Evolutionary conservation across 1,284 basidiomycete species (phyloP).

Genomic region (Cryptococcus neoformans): DNA sequence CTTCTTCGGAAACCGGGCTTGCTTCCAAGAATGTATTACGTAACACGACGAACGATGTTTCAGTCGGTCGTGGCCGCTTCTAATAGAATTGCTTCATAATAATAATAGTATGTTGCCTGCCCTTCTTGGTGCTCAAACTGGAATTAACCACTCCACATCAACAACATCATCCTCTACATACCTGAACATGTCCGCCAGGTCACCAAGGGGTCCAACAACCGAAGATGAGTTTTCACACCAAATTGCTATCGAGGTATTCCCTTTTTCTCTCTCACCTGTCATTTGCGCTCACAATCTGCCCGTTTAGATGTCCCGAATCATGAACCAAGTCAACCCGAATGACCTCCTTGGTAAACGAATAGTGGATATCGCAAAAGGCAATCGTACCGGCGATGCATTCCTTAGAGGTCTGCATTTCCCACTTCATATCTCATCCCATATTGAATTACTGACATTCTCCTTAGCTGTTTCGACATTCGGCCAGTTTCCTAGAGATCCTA

Average conservation of each 20-base stretch:
- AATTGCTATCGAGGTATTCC: constrained; percentile 59
- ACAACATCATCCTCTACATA: too few relatives aligned
- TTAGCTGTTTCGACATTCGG: constrained; percentile 77
- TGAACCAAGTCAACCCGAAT: constrained; percentile 78
- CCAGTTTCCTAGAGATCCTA: constrained; percentile 68
- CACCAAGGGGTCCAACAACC: not conserved
- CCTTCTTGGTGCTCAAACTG: too few relatives aligned
- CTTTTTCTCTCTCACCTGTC: not conserved
- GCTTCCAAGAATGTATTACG: too few relatives aligned
- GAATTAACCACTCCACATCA: too few relatives aligned
- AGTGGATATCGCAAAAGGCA: constrained; percentile 72
- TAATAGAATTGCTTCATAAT: too few relatives aligned
- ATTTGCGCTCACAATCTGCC: not conserved
- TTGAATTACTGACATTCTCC: not conserved
- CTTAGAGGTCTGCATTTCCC: constrained; percentile 52
- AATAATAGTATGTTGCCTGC: too few relatives aligned
- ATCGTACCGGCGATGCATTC: constrained; percentile 61
- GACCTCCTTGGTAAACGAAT: constrained; percentile 74
- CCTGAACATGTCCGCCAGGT: not conserved
- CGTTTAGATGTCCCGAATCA: constrained; percentile 65
- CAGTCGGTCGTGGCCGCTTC: too few relatives aligned
- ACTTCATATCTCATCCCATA: not conserved
- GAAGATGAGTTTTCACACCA: constrained; percentile 65
- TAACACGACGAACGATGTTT: too few relatives aligned
- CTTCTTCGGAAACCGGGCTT: too few relatives aligned